Conservation (phyloP, 2,329 filamentous ascomycete genomes). For the Ophiostoma ips region DNA sequence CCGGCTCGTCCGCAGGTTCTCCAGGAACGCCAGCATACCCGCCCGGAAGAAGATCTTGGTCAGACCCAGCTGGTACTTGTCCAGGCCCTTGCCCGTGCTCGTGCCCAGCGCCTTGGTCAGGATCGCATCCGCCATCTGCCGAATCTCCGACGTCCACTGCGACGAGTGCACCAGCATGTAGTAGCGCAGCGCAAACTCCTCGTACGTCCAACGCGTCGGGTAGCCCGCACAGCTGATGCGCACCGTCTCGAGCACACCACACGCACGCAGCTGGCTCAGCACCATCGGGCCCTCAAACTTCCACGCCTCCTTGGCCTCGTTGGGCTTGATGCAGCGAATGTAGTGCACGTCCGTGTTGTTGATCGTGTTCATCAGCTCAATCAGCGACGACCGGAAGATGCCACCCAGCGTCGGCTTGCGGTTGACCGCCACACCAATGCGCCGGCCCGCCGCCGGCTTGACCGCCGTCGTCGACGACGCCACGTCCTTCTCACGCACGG, state of each 20-base stretch:
- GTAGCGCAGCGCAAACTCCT: conserved; percentile 93
- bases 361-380: conserved; percentile 96
- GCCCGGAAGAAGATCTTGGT: conserved; percentile 99
- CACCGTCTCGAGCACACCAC: conserved; percentile 96
- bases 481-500: conserved; percentile 79
- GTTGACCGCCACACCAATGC: conserved; percentile 83
- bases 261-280: conserved; percentile 88
- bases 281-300: conserved; percentile 99
- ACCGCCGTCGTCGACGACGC: conserved; percentile 56
- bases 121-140: conserved; percentile 87
- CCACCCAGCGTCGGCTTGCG: conserved; percentile 93
- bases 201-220: conserved; percentile 95
- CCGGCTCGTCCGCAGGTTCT: conserved; percentile 80
- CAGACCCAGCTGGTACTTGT: conserved; percentile 94
- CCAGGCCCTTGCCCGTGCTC: conserved; percentile 56
- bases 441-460: conserved; percentile 66
- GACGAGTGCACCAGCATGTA: conserved; percentile 92
- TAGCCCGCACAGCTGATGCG: conserved; percentile 96
- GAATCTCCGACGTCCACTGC: conserved; percentile 87
- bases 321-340: conserved; percentile 97
- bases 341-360: conserved; percentile 98
- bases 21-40: conserved; percentile 95
- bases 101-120: conserved; percentile 75
- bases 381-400: conserved; percentile 96
- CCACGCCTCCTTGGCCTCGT: conserved; percentile 93